A percentile compares a stretch with the other conserved stretches of the same genome.
Evolutionary conservation across 1,284 basidiomycete species (phyloP).

Genomic region (Dichomitus squalens): DNA sequence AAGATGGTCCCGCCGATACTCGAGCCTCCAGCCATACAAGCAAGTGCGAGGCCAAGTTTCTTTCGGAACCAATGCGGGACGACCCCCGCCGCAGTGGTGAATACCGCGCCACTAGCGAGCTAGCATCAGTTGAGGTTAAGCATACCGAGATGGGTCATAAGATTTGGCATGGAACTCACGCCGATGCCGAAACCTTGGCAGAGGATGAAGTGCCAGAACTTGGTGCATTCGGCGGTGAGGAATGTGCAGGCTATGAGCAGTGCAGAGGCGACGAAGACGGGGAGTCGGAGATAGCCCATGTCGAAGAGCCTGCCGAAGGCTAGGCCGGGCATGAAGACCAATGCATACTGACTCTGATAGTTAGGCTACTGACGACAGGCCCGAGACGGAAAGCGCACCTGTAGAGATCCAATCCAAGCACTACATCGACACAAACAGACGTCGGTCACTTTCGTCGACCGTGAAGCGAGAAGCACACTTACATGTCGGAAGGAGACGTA

Average conservation of each 20-base stretch:
- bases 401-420: slow-evolving; percentile 76
- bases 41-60: slow-evolving; percentile 42
- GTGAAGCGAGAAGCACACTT: slow-evolving; percentile 24
- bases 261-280: slow-evolving; percentile 34
- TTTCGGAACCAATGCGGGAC: slow-evolving; percentile 53
- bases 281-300: slow-evolving; percentile 48
- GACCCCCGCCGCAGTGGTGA: slow-evolving; percentile 44
- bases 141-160: background rate
- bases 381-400: slow-evolving; percentile 38
- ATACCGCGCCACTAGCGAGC: slow-evolving; percentile 40
- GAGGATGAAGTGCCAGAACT: slow-evolving; percentile 48
- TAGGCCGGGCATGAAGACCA: slow-evolving; percentile 49
- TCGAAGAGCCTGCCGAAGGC: slow-evolving; percentile 55
- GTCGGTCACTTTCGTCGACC: background rate
- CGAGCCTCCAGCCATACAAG: slow-evolving; percentile 42
- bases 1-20: slow-evolving; percentile 48
- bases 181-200: slow-evolving; percentile 49
- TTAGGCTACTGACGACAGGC: background rate
- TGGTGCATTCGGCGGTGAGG: slow-evolving; percentile 49
- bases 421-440: slow-evolving; percentile 35
- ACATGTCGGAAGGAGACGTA: slow-evolving; percentile 55
- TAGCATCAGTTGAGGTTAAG: background rate
- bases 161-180: slow-evolving; percentile 27
- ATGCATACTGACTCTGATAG: slow-evolving; percentile 36
- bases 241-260: slow-evolving; percentile 49